Evolutionary conservation across 768 basidiomycete species (phyloP), one percentile per base, ranked within the genome.

Genomic region (Lactifluus subvellereus): DNA sequence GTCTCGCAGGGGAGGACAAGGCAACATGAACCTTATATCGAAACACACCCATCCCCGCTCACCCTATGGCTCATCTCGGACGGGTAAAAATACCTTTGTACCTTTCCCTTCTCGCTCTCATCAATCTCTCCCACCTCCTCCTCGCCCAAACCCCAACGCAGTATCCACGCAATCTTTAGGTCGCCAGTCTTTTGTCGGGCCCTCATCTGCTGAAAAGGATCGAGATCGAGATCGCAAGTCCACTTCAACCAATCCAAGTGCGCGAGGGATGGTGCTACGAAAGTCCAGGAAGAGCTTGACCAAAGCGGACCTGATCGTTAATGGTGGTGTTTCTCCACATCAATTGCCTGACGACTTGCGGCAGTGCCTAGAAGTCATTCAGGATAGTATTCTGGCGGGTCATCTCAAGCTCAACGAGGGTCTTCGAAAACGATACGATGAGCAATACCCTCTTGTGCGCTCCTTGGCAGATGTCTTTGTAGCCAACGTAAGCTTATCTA

Each of bases 381-480:
- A 93, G 69, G 82, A 84, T 40, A 89, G 91, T 30, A 91, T 98
- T 50, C 79, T 97, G 57, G 87, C 91, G 47, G 96, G 97, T 1
- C 97, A 99, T 74, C 80, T 88, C 68, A 83, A 86, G 67, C 80
- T 99, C 38, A 89, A 86, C 57, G 89, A 90, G 55, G 90, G 89
- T 22, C 75, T 99, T 68, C 84, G 83, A 71, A 94, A 91, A 75
- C 82, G 94, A 47, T 98, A 98, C 66, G 94, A 96, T 59, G 93
- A 97, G 68, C 95, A 98, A 68, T 98, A 90, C 71, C 95, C 95
- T 14, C 81, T 98, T 40, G 95, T 98, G 40, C 81, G 95, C 57
- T 90, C 88, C 33, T 80, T 98, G 43, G 94, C 95, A 59, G 95
- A 98, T 69, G 92, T 98, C n/a, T 98, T 98, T 74, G 90, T 94